A percentile compares a stretch with the other conserved stretches of the same genome.
These are phyloP conservation scores for Verticillium nonalfalfae DNA, from an alignment of 2,329 filamentous ascomycete genomes.

Conservation along the genomic window DNA sequence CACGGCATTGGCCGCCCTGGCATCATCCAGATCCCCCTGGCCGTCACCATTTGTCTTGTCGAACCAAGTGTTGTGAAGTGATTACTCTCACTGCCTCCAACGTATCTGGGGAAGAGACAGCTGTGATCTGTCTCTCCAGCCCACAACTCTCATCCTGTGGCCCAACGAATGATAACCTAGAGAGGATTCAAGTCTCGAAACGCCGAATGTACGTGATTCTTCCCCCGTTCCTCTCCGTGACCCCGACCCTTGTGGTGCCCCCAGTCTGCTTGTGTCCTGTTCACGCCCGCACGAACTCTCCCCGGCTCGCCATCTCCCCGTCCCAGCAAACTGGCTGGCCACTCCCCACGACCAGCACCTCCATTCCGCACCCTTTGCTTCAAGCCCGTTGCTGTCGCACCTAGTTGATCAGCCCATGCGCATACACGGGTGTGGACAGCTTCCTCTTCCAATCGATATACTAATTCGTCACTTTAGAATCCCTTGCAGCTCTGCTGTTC, in stretches of 20 bases:
- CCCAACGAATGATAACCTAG: not conserved
- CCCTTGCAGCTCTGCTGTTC: not conserved
- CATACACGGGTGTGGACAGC: not conserved
- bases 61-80: not conserved
- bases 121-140: not conserved
- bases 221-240: not conserved
- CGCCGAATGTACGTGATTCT: conserved; percentile 33
- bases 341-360: not conserved
- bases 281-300: not conserved
- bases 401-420: not conserved
- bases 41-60: not conserved
- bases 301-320: not conserved
- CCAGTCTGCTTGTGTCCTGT: not conserved
- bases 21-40: not conserved
- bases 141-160: not conserved
- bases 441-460: not conserved
- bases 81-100: not conserved
- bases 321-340: not conserved
- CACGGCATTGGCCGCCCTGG: not conserved
- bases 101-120: not conserved
- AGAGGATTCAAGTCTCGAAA: conserved; percentile 27
- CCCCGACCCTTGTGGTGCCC: not conserved
- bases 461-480: not conserved
- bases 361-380: not conserved
- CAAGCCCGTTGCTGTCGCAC: not conserved